Base-by-base conservation (phyloP, 192 early-diverging fungal species). In the Dissophora globulifera region DNA sequence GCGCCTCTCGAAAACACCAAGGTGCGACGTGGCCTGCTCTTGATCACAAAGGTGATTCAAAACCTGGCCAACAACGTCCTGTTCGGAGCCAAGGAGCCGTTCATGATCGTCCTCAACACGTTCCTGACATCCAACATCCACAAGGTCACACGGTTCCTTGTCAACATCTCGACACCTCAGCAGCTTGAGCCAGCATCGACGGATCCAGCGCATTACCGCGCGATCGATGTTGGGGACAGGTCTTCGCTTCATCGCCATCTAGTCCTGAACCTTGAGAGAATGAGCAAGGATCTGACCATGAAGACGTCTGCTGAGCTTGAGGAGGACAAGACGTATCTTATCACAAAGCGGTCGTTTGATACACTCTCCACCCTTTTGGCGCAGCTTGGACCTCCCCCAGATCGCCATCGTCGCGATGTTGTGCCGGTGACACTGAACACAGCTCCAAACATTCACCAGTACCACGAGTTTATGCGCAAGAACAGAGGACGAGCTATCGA, bases 31-130 rank as follows among this genome's bases (percentile, higher is more conserved):
- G 95, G 96, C 40, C 80, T 96, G 45, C 76, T 99, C 42, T 81
- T 98, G 31, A 91, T 91, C 41, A 96, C 95, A 20, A 99, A 98
- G 75, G 93, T 97, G 15, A 96, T 98, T 51, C 96, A 97, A 58
- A 97, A 97, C 66, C 68, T 99, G 47, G 95, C 96, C 25, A 99
- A 99, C 70, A 93, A 96, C 66, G 92, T 97, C 16, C 81, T 94
- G 33, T 99, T 99, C 81, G 95, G 95, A 51, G 85, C 86, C 58
- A 99, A 99, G 79, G 97, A 99, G 84, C 87, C 88, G 1, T 99
- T 90, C 78, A 98, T 99, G 96, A 88, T 86, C 27, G 87, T 89
- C 13, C 84, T 96, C n/a, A 98, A 99, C 78, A 88, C 90, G 31
- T 93, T 97, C 58, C 81, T 99, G 65, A 81, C 87, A 10, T 80